A percentile compares a stretch with the other conserved stretches of the same genome.
phyloP scores from a whole-genome alignment of 83 land plant genomes.

The Larix sibirica region DNA sequence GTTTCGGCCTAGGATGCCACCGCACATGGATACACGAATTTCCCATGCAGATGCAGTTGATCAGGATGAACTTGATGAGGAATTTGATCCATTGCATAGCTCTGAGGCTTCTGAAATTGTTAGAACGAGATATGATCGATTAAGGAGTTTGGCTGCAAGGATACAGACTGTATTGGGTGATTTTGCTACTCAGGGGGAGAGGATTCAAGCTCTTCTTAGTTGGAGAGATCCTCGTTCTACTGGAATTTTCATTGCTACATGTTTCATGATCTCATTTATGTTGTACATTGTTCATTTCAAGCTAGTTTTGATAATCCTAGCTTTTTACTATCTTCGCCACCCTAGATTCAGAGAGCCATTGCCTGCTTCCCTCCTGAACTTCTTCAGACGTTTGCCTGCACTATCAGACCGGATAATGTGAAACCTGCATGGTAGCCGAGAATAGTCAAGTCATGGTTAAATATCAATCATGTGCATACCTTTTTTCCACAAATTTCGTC shows the following conservation, averaged over 20 bases:
- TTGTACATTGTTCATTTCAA: constrained; percentile 73
- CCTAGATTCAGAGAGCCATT: constrained; percentile 84
- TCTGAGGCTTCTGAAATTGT: constrained; percentile 48
- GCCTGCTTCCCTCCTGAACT: constrained; percentile 78
- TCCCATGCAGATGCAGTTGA: constrained; percentile 74
- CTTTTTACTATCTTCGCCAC: constrained; percentile 78
- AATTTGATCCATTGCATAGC: constrained; percentile 75
- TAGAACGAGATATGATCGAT: constrained; percentile 68
- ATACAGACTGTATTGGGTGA: constrained; percentile 75
- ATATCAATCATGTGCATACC: not conserved
- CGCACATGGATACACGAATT: constrained; percentile 70
- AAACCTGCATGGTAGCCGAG: not conserved
- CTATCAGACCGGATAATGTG: constrained; percentile 59
- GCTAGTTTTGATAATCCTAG: constrained; percentile 50
- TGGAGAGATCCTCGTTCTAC: constrained; percentile 90
- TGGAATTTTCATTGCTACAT: constrained; percentile 65
- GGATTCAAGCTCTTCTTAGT: constrained; percentile 69
- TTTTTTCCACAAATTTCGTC: not conserved
- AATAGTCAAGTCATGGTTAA: not conserved
- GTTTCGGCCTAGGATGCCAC: constrained; percentile 48
- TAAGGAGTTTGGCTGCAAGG: constrained; percentile 73
- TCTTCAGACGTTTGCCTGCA: constrained; percentile 78
- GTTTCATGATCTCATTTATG: constrained; percentile 56
- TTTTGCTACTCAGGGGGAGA: constrained; percentile 72
- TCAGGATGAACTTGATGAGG: constrained; percentile 84